These are phyloP conservation scores for Amphibolis antarctica DNA, from an alignment of 106 monocot genomes.

Conservation along the genomic window DNA sequence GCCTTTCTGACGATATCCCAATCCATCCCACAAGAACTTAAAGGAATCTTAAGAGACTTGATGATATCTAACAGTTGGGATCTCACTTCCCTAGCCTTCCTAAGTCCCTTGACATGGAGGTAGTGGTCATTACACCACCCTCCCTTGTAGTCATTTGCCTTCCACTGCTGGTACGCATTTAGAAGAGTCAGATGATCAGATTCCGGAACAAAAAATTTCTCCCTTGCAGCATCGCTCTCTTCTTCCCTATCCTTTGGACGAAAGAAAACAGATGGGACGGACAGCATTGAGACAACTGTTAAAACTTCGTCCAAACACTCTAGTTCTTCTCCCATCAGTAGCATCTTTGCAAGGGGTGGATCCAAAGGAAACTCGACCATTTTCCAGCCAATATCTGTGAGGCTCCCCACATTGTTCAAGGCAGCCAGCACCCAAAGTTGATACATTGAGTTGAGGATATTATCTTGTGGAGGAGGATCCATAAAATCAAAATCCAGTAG, in stretches of 20 bases:
- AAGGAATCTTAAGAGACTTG: conserved; percentile 62
- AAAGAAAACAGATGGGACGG: conserved; percentile 92
- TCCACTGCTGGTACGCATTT: conserved; percentile 90
- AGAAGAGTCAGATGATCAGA: conserved; percentile 91
- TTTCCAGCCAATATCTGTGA: conserved; percentile 88
- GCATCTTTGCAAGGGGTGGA: conserved; percentile 93
- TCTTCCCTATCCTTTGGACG: conserved; percentile 86
- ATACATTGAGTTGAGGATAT: conserved; percentile 96
- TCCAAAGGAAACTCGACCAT: conserved; percentile 98
- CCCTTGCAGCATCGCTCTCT: conserved; percentile 93
- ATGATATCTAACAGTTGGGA: conserved; percentile 88
- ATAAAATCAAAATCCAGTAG: conserved; percentile 93
- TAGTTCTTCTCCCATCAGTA: conserved; percentile 73
- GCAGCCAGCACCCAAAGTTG: conserved; percentile 98
- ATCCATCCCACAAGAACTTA: conserved; percentile 72
- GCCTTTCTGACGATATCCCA: conserved; percentile 96
- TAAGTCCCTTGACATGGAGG: conserved; percentile 81
- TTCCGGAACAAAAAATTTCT: conserved; percentile 98
- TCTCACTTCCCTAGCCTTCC: conserved; percentile 84
- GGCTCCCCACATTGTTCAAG: conserved; percentile 70
- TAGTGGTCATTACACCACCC: conserved; percentile 97
- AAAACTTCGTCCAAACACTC: conserved; percentile 78
- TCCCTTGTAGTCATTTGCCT: conserved; percentile 61
- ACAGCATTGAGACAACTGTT: conserved; percentile 91
- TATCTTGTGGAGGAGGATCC: conserved; percentile 96